Percentiles rank a stretch among this genome's conserved stretches.
Evolutionary conservation across 257 asterid genomes (phyloP).

Genomic region (Nicotiana obtusifolia): DNA sequence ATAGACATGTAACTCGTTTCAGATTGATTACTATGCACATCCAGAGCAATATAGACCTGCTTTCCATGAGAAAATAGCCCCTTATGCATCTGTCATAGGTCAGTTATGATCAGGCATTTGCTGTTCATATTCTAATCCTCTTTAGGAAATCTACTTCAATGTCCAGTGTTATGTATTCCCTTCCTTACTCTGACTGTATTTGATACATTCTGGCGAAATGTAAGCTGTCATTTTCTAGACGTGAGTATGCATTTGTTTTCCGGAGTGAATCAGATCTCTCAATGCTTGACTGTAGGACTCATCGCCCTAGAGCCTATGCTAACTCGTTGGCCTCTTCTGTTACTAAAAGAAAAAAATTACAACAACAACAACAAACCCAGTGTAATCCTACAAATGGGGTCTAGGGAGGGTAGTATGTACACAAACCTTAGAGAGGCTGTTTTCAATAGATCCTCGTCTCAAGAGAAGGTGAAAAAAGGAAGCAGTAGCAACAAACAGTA

Average conservation of each 20-base stretch:
- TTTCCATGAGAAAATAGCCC: conserved; percentile 84
- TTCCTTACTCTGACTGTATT: neutral
- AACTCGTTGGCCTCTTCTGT: neutral
- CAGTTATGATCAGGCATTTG: conserved; percentile 19
- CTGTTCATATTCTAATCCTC: neutral
- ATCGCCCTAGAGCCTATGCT: neutral
- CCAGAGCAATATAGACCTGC: conserved; percentile 74
- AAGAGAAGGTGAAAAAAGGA: too few relatives aligned
- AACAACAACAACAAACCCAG: too few relatives aligned
- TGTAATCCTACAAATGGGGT: too few relatives aligned
- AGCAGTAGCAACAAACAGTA: too few relatives aligned
- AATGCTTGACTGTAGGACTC: neutral
- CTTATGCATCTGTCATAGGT: conserved; percentile 87
- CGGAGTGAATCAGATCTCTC: neutral
- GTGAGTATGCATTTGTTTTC: neutral
- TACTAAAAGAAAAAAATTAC: neutral
- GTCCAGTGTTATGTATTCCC: neutral
- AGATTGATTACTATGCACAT: conserved; percentile 92
- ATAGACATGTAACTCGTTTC: conserved; percentile 13
- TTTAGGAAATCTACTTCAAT: neutral
- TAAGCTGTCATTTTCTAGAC: neutral
- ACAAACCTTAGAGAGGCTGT: too few relatives aligned
- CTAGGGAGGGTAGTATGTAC: too few relatives aligned
- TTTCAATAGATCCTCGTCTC: too few relatives aligned
- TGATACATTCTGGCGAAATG: neutral